Evolutionary conservation across 2,329 filamentous ascomycete genomes (phyloP).

Genomic region (Botrytis hyacinthi): DNA sequence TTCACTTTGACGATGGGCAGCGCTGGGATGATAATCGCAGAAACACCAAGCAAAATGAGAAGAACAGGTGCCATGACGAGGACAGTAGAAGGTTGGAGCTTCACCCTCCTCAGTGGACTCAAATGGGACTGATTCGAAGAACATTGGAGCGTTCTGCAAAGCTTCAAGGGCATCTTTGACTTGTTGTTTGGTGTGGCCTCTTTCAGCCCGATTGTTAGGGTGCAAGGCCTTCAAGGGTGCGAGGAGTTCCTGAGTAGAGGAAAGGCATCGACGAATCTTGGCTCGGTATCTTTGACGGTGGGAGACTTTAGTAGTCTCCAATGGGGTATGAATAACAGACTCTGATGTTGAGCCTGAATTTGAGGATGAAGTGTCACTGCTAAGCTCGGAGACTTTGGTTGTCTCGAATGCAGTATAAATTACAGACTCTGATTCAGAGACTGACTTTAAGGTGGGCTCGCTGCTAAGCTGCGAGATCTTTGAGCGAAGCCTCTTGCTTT

Average conservation of each 20-base stretch:
- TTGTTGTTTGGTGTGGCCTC: background rate
- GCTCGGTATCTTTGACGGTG: background rate
- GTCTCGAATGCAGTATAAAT: background rate
- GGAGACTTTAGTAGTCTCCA: background rate
- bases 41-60: background rate
- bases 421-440: background rate
- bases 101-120: slow-evolving; percentile 1
- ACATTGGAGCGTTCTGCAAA: background rate
- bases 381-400: background rate
- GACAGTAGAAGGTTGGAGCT: background rate
- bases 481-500: background rate
- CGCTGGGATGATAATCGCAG: background rate
- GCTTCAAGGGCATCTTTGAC: background rate
- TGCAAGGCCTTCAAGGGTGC: slow-evolving; percentile 5
- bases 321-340: background rate
- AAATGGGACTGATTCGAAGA: slow-evolving; percentile 1
- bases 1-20: background rate
- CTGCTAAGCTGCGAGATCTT: background rate
- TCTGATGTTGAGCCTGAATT: background rate
- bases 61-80: background rate
- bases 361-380: background rate
- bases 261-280: background rate
- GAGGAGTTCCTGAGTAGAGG: slow-evolving; percentile 9
- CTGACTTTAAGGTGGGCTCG: background rate
- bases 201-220: slow-evolving; percentile 14